Conservation (phyloP, 139 green algal genomes). For the Coccomyxa sp. region DNA sequence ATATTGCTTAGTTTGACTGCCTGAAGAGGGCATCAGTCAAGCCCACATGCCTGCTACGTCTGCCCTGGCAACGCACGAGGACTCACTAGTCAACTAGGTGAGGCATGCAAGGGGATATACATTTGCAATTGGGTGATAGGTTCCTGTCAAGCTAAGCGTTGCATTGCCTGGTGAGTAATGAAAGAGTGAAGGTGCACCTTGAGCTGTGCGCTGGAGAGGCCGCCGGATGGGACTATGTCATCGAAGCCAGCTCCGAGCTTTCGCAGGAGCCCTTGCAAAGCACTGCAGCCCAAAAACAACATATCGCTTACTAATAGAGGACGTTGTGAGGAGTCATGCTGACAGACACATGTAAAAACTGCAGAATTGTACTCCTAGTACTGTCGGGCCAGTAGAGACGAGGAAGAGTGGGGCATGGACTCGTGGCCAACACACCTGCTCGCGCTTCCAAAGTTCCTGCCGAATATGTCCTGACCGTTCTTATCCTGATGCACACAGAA, state of each 20-base stretch:
- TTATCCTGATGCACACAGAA: no score
- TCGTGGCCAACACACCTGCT: not conserved
- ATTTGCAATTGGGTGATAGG: no score
- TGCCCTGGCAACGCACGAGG: no score
- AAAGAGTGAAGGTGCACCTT: slow-evolving; percentile 34
- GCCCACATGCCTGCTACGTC: no score
- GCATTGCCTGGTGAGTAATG: no score
- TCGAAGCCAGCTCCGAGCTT: slow-evolving; percentile 84
- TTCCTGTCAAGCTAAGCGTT: no score
- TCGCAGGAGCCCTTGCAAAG: slow-evolving; percentile 76
- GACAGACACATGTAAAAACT: not conserved
- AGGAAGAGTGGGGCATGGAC: not conserved
- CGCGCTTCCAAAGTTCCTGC: not conserved
- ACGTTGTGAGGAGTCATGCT: not conserved
- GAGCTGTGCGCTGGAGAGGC: slow-evolving; percentile 38
- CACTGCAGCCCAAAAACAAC: slow-evolving; percentile 25
- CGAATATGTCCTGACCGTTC: no score
- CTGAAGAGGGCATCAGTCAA: no score
- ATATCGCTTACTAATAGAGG: not conserved
- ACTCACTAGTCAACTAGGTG: no score
- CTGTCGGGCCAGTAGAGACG: not conserved
- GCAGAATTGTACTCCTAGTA: not conserved
- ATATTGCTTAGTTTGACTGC: no score
- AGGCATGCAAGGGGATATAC: no score
- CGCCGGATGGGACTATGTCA: slow-evolving; percentile 53